These are phyloP conservation scores for Epicoccum sorghinum DNA, from an alignment of 2,329 filamentous ascomycete genomes.

Conservation along the genomic window DNA sequence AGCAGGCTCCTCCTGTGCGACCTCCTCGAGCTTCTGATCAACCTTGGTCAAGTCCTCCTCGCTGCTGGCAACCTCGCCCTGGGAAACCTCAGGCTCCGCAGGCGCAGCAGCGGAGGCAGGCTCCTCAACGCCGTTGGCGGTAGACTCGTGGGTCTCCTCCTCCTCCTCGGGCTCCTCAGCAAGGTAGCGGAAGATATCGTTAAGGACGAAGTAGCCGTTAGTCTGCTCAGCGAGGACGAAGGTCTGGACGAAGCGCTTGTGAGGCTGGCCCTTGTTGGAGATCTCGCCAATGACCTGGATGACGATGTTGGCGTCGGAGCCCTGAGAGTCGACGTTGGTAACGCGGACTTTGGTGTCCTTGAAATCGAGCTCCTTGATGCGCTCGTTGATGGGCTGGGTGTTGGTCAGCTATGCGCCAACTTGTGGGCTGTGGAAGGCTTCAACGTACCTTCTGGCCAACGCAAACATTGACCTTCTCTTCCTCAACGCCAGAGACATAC, in stretches of 20 bases:
- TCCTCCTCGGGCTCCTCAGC: slow-evolving; percentile 80
- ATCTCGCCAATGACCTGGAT: slow-evolving; percentile 98
- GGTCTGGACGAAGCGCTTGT: slow-evolving; percentile 96
- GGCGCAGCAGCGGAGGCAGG: slow-evolving; percentile 45
- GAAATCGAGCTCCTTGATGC: slow-evolving; percentile 91
- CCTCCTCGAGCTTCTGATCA: slow-evolving; percentile 78
- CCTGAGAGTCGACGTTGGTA: slow-evolving; percentile 96
- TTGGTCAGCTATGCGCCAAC: slow-evolving; percentile 5
- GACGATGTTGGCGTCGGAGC: slow-evolving; percentile 89
- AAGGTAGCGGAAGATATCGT: slow-evolving; percentile 96
- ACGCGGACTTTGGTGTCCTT: slow-evolving; percentile 98
- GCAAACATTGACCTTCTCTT: slow-evolving; percentile 83
- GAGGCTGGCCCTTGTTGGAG: slow-evolving; percentile 88
- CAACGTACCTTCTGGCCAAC: slow-evolving; percentile 81
- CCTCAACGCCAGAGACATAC: slow-evolving; percentile 90
- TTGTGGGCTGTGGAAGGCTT: not conserved
- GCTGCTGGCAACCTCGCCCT: slow-evolving; percentile 42
- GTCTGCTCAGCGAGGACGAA: slow-evolving; percentile 96
- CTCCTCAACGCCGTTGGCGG: slow-evolving; percentile 50
- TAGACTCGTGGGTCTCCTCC: slow-evolving; percentile 43
- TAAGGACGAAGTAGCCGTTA: slow-evolving; percentile 96
- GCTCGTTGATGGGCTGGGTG: slow-evolving; percentile 83
- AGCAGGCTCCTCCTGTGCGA: slow-evolving; percentile 45
- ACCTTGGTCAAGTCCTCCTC: slow-evolving; percentile 60
- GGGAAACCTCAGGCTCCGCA: slow-evolving; percentile 35